Percentiles rank a stretch among this genome's conserved stretches.
phyloP scores from a whole-genome alignment of 768 basidiomycete species.

The Termitomyces titanicus region DNA sequence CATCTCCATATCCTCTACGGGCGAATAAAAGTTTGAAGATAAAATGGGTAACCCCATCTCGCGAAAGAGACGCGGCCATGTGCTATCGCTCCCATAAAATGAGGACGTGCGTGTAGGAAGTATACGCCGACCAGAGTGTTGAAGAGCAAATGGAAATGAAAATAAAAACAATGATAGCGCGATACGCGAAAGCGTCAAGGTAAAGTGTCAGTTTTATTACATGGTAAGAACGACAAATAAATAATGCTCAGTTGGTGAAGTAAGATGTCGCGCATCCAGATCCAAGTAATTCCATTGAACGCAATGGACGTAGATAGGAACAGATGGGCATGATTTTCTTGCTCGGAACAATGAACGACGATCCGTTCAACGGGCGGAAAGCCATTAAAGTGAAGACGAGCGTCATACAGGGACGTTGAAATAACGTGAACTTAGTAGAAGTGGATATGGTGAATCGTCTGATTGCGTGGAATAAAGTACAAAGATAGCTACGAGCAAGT shows the following conservation, averaged over 20 bases:
- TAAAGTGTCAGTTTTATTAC: constrained; percentile 6
- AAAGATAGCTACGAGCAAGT: constrained; percentile 7
- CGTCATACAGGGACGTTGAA: constrained; percentile 15
- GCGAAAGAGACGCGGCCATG: constrained; percentile 20
- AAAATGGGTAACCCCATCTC: constrained; percentile 27
- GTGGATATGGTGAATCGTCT: constrained; percentile 8
- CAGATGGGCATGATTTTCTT: constrained; percentile 43
- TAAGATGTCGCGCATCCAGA: constrained; percentile 19
- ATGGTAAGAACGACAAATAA: background rate
- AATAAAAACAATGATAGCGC: background rate
- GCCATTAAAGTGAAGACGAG: constrained; percentile 87
- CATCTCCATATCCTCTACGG: constrained; percentile 32
- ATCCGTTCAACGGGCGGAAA: constrained; percentile 57
- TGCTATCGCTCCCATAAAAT: constrained; percentile 92
- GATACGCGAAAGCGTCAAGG: background rate
- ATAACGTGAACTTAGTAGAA: background rate
- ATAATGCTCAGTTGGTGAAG: constrained; percentile 1
- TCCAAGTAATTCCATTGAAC: constrained; percentile 21
- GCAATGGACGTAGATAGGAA: constrained; percentile 30
- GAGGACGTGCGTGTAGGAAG: constrained; percentile 78
- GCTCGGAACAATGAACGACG: constrained; percentile 87
- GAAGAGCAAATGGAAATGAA: constrained; percentile 54
- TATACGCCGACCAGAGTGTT: constrained; percentile 93
- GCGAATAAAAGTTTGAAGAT: constrained; percentile 28
- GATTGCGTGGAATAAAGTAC: constrained; percentile 15